Evolutionary conservation across 805 yeast species (phyloP), one percentile per base, ranked within the genome.

Genomic region (Candida wancherniae): DNA sequence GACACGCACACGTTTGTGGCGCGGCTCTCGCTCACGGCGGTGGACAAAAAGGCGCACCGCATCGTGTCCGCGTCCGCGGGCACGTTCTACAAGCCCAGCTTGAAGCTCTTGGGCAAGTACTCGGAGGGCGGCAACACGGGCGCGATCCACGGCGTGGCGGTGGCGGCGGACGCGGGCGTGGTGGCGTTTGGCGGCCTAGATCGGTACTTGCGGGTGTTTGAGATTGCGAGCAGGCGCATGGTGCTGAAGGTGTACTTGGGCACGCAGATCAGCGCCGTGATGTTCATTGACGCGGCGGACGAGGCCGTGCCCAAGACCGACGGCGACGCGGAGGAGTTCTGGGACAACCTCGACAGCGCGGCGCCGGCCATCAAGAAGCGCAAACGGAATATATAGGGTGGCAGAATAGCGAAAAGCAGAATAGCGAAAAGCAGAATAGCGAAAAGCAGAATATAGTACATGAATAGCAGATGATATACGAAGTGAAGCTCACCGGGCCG

Each of bases 171-270:
- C 8, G 58, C 62, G 4, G 65, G 67, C 7, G 50, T 80, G 17
- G 48, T 88, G 6, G 77, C 78, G 2, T 68, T 84, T 12, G 97
- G 94, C 25, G 94, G 96, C 0, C 69, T 88, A 14, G 98, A 92
- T 51, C 70, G 95, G 48, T 90, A 86, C 48, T 67, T 85, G 16
- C 71, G 96, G 36, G 84, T 84, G 3, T 90, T 73, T 56, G 81
- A 86, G 38, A 51, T 77, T 4, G 60, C 59, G 2, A 58, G 77
- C 1, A 68, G 94, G 30, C 72, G 73, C 25, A 63, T 75, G 28
- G 57, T 75, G 7, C 86, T 77, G 6, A 86, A 86, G 50, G 82
- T 84, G 4, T 90, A 73, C 47, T 48, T 81, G 16, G 94, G 94
- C 2, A 73, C 85, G 4, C 86, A 84, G 51, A 67, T 85, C 11